Base-by-base conservation (phyloP, 2,329 filamentous ascomycete genomes). In the Fonsecaea multimorphosa region DNA sequence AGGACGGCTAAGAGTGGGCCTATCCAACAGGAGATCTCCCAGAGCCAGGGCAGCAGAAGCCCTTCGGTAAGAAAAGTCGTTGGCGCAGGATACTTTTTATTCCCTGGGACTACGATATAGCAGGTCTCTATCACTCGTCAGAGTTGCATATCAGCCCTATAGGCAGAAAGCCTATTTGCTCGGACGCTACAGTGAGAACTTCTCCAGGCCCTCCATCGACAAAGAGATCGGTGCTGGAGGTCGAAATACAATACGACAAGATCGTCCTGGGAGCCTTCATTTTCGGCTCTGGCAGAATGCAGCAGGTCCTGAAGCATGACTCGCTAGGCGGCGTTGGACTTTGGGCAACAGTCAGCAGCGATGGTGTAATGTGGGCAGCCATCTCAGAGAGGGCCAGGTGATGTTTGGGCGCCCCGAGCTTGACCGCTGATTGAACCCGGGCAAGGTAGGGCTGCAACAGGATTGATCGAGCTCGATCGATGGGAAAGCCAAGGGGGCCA, bases 1-100 rank as follows among this genome's bases (percentile, higher is more conserved):
- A 54, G 62, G n/a, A 44, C 56, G 56, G 62, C 54, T 54, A 55
- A 16, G 34, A 53, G 64, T 66, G 64, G 64, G 64, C 53, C 64
- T 51, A 32, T 27, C 56, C 44, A 64, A 44, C 38, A 32, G 36
- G 34, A 64, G 57, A 61, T 64, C 51, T 61, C 16, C 58, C 63
- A 58, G 40, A n/a, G 36, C 58, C 63, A 58, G 40, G 22, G 36
- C 58, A 58, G 54, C 46, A 46, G 54, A 52, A 65, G 44, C 53
- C 38, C 51, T 59, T 61, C 53, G 34, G 63, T 29, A 34, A 44
- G 38, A 52, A 49, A 24, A 58, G 38, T 52, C 27, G 29, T 24
- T 38, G 24, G 31, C 32, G 19, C 38, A 44, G 38, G 38, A 44
- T 16, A 44, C 38, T 19, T 19, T 44, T 40, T 44, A 40, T 36